These are phyloP conservation scores for Potentilla sterilis DNA, from an alignment of 306 rosid species.

Conservation along the genomic window DNA sequence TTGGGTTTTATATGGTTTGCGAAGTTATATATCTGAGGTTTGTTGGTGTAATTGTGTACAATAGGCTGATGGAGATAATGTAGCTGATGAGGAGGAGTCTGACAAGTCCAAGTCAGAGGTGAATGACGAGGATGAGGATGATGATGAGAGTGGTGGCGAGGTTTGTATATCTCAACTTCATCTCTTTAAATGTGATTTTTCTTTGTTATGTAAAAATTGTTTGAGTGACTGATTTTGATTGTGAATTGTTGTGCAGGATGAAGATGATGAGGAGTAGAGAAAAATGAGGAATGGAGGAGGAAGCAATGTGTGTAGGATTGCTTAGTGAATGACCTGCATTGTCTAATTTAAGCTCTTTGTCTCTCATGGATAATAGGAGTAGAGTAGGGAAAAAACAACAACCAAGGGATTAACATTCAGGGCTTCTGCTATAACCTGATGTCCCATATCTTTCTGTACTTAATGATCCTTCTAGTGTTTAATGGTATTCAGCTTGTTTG, in stretches of 20 bases:
- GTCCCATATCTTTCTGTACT: slow-evolving; percentile 19
- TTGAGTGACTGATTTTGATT: not conserved
- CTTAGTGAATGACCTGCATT: slow-evolving; percentile 30
- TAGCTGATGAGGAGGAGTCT: slow-evolving; percentile 74
- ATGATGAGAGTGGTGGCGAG: slow-evolving; percentile 56
- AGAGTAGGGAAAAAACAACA: slow-evolving; percentile 25
- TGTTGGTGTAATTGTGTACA: not conserved
- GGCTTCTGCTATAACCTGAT: not conserved
- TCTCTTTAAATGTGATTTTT: not conserved
- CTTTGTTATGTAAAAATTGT: not conserved
- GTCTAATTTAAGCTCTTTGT: slow-evolving; percentile 21
- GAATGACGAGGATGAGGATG: slow-evolving; percentile 76
- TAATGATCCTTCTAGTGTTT: not conserved
- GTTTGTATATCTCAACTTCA: not conserved
- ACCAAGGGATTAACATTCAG: slow-evolving; percentile 7
- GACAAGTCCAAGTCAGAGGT: slow-evolving; percentile 91
- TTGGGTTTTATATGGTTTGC: not conserved
- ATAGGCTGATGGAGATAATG: slow-evolving; percentile 62
- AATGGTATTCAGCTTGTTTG: not conserved
- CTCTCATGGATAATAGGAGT: slow-evolving; percentile 25
- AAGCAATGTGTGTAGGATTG: slow-evolving; percentile 24
- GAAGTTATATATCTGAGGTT: not conserved
- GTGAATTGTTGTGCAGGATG: slow-evolving; percentile 31
- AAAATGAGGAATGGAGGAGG: not conserved
- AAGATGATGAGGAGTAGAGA: slow-evolving; percentile 45